Evolutionary conservation across 2,329 filamentous ascomycete species (phyloP).

Genomic region (Alternaria gaisen): DNA sequence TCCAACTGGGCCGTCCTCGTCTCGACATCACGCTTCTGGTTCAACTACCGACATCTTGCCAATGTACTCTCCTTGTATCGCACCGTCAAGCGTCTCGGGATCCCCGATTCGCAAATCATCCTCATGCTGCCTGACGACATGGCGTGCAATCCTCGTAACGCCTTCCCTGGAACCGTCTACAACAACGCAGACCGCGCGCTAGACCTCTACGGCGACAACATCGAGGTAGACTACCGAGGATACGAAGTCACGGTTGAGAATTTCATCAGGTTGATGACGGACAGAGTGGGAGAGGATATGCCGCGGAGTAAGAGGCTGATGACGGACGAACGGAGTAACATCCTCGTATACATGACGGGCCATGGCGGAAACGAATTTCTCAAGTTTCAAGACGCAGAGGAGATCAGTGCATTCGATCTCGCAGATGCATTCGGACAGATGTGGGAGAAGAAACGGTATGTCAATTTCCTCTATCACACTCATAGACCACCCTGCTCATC

Average conservation of each 20-base stretch:
- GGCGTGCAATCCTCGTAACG: conserved; percentile 98
- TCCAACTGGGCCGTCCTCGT: conserved; percentile 99
- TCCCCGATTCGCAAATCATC: conserved; percentile 98
- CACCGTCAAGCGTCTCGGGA: conserved; percentile 96
- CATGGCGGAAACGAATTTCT: conserved; percentile 98
- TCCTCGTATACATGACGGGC: conserved; percentile 98
- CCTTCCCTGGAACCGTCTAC: conserved; percentile 97
- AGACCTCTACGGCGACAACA: conserved; percentile 97
- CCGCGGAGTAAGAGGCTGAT: conserved; percentile 91
- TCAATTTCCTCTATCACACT: background rate
- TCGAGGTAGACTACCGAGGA: conserved; percentile 97
- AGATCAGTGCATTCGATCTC: conserved; percentile 94
- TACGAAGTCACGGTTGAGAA: conserved; percentile 99
- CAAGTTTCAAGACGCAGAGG: conserved; percentile 98
- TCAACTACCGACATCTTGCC: conserved; percentile 98
- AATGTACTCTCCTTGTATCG: conserved; percentile 98
- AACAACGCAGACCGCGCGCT: conserved; percentile 96
- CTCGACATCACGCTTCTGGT: conserved; percentile 98
- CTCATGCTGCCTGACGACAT: conserved; percentile 99
- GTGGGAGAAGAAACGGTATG: conserved; percentile 98
- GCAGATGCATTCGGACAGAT: conserved; percentile 99
- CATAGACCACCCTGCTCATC: conserved; percentile 3
- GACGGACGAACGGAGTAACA: conserved; percentile 95
- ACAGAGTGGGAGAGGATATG: conserved; percentile 93
- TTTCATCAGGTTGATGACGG: conserved; percentile 94